phyloP scores from a whole-genome alignment of 2,329 filamentous ascomycete species.

The Fonsecaea pedrosoi region DNA sequence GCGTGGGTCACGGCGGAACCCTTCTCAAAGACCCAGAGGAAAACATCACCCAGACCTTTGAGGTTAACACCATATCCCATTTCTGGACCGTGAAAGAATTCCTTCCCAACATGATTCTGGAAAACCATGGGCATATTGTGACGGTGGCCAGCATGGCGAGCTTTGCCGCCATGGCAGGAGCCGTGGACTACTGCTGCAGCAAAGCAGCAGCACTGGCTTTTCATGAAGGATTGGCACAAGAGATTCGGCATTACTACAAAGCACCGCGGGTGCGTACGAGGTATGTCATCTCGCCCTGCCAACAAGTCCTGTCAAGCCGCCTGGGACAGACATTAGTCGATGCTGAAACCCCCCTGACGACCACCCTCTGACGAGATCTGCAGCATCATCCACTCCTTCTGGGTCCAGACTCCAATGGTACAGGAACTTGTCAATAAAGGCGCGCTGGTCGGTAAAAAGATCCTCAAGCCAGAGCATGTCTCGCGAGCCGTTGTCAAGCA shows the following conservation, averaged over 20 bases:
- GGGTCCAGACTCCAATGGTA: conserved; percentile 20
- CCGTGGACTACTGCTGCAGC: conserved; percentile 70
- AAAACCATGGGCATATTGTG: conserved; percentile 74
- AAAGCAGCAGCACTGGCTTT: conserved; percentile 72
- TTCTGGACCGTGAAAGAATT: conserved; percentile 70
- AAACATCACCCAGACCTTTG: conserved; percentile 63
- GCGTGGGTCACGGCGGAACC: conserved; percentile 55
- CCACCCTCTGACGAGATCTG: conserved; percentile 49
- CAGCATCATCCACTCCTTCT: conserved; percentile 25
- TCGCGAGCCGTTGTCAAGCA: conserved; percentile 67
- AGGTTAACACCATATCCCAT: conserved; percentile 72
- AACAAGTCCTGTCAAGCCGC: too few relatives aligned
- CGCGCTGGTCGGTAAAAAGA: conserved; percentile 59
- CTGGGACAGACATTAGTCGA: too few relatives aligned
- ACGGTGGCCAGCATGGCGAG: conserved; percentile 70
- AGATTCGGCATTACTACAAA: conserved; percentile 5
- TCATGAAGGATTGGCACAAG: conserved; percentile 61
- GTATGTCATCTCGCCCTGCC: not conserved
- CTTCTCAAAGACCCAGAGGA: conserved; percentile 52
- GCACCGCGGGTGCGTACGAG: conserved; percentile 15
- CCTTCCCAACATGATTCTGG: conserved; percentile 66
- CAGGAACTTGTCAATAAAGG: conserved; percentile 60
- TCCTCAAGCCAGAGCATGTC: conserved; percentile 53
- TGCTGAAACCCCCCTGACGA: not conserved
- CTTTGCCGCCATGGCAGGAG: conserved; percentile 64